These are phyloP conservation scores for Phytophthora litchii DNA, from an alignment of 352 stramenopile genomes.

Conservation along the genomic window DNA sequence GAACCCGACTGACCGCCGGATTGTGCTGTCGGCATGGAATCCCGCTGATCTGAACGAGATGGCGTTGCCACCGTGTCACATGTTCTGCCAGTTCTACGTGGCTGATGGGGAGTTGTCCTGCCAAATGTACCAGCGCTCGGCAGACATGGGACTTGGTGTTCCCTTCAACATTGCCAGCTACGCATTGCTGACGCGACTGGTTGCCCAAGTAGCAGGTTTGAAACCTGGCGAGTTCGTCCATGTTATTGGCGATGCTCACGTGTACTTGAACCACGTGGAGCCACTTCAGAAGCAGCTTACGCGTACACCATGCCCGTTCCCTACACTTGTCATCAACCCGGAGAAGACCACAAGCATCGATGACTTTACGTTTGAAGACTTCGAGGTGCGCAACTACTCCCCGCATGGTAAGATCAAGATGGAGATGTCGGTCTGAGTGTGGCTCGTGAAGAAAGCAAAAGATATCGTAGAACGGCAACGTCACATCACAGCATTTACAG, in stretches of 20 bases:
- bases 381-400: conserved; percentile 96
- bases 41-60: conserved; percentile 96
- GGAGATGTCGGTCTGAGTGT: conserved; percentile 95
- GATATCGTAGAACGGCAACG: neutral
- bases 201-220: conserved; percentile 95
- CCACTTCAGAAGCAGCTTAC: conserved; percentile 96
- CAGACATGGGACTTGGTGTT: conserved; percentile 99
- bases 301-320: conserved; percentile 94
- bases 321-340: conserved; percentile 92
- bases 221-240: conserved; percentile 98
- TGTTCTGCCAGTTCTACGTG: conserved; percentile 98
- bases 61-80: conserved; percentile 99
- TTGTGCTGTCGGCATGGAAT: conserved; percentile 99
- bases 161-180: conserved; percentile 99
- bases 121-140: conserved; percentile 99
- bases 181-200: conserved; percentile 95
- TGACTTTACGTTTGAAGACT: conserved; percentile 96
- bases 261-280: conserved; percentile 99
- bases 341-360: conserved; percentile 93
- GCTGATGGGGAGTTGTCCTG: conserved; percentile 83
- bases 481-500: neutral
- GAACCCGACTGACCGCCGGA: conserved; percentile 97
- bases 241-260: conserved; percentile 98
- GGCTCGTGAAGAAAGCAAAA: neutral
- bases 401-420: conserved; percentile 98